These are phyloP conservation scores for Ceratocystis albifundus DNA, from an alignment of 2,329 filamentous ascomycete genomes.

Conservation along the genomic window DNA sequence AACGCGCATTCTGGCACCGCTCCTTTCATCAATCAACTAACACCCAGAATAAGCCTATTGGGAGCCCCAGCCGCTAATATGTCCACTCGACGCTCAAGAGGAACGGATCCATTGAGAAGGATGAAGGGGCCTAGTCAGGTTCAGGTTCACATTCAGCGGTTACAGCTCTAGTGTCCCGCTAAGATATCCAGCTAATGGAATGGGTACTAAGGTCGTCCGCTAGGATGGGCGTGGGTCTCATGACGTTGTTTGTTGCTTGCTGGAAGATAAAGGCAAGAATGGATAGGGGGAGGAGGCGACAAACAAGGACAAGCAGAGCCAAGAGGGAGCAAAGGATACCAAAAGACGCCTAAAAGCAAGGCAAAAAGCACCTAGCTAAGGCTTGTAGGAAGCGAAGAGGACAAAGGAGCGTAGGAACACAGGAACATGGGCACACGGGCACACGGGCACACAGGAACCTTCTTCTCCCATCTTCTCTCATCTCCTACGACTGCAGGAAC, in stretches of 20 bases:
- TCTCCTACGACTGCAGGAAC: constrained; percentile 6
- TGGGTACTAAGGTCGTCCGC: not conserved
- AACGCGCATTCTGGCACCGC: not conserved
- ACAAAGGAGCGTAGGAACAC: not conserved
- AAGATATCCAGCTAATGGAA: not conserved
- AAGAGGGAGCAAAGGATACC: not conserved
- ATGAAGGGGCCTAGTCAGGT: not conserved
- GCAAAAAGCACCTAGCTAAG: not conserved
- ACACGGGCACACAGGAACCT: not conserved
- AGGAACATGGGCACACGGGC: not conserved
- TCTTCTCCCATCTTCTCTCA: constrained; percentile 2
- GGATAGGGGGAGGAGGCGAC: not conserved
- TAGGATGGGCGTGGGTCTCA: not conserved
- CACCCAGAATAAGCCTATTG: not conserved
- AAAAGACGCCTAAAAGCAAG: not conserved
- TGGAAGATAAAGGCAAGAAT: constrained; percentile 13
- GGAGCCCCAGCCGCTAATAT: too few species aligned
- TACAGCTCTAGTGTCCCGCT: too few species aligned
- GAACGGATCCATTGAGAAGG: not conserved
- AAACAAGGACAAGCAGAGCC: not conserved
- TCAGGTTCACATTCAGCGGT: too few species aligned
- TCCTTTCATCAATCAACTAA: not conserved
- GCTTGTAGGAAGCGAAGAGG: not conserved
- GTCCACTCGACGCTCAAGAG: not conserved
- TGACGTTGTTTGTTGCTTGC: constrained; percentile 10